phyloP scores from a whole-genome alignment of 2,329 filamentous ascomycete genomes.

The Verticillium longisporum region DNA sequence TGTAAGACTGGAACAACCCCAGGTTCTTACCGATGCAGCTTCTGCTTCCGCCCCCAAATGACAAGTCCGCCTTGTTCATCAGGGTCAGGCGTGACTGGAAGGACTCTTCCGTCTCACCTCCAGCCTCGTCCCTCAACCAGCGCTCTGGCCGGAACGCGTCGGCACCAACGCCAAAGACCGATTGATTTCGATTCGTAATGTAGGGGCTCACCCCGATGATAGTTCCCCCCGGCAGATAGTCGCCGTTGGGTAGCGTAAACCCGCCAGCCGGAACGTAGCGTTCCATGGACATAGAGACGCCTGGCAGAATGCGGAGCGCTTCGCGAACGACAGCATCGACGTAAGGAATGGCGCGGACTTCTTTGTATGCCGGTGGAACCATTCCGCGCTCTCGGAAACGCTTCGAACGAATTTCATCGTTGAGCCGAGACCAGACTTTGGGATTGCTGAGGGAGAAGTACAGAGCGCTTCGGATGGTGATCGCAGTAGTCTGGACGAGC shows the following conservation, averaged over 20 bases:
- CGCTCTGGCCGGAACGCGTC: constrained; percentile 36
- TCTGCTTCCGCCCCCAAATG: constrained; percentile 34
- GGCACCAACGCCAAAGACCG: constrained; percentile 33
- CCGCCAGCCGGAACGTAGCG: constrained; percentile 34
- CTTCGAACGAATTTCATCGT: constrained; percentile 7
- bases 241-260: constrained; percentile 21
- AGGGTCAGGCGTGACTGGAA: constrained; percentile 18
- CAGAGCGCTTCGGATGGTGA: constrained; percentile 14
- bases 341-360: constrained; percentile 18
- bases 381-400: background rate
- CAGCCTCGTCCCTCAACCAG: constrained; percentile 16
- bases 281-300: constrained; percentile 34
- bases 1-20: constrained; percentile 33
- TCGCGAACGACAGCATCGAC: constrained; percentile 40
- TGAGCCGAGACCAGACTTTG: constrained; percentile 11
- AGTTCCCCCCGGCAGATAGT: constrained; percentile 21
- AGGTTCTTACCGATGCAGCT: constrained; percentile 35
- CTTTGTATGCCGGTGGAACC: constrained; percentile 9
- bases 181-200: constrained; percentile 25
- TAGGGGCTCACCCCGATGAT: constrained; percentile 28
- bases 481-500: constrained; percentile 14
- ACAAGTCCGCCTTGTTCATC: constrained; percentile 29
- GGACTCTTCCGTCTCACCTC: constrained; percentile 12
- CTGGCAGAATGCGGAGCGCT: constrained; percentile 35
- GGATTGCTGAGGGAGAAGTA: constrained; percentile 16